Evolutionary conservation across 192 early-diverging fungal species (phyloP).

Genomic region (Ambispora gerdemannii): DNA sequence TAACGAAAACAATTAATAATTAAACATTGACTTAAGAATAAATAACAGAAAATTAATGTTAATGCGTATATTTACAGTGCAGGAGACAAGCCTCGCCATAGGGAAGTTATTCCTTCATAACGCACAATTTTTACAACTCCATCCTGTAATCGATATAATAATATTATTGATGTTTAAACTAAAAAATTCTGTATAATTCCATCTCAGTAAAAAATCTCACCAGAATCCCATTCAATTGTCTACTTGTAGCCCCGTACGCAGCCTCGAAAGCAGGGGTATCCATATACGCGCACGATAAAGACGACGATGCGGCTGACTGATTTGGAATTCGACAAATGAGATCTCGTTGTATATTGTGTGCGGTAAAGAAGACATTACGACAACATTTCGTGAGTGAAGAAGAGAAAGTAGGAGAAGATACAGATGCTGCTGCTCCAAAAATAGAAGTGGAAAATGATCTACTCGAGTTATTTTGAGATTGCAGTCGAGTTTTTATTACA

Average conservation of each 20-base stretch:
- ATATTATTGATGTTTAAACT: background rate
- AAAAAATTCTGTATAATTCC: conserved; percentile 10
- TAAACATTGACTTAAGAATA: background rate
- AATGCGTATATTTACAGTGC: conserved; percentile 50
- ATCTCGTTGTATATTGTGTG: conserved; percentile 4
- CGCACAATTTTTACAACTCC: conserved; percentile 74
- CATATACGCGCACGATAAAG: conserved; percentile 15
- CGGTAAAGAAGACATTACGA: conserved; percentile 5
- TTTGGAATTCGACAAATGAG: conserved; percentile 2
- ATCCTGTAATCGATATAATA: conserved; percentile 50
- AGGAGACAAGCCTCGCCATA: conserved; percentile 87
- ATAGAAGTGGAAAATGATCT: conserved; percentile 42
- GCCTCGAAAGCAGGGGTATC: conserved; percentile 29
- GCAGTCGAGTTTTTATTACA: conserved; percentile 84
- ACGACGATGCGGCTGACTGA: conserved; percentile 1
- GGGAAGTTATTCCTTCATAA: conserved; percentile 71
- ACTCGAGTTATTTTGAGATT: conserved; percentile 55
- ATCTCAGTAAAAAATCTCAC: conserved; percentile 38
- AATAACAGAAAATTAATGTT: background rate
- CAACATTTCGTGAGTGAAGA: conserved; percentile 17
- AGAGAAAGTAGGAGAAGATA: background rate
- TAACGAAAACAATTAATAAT: background rate
- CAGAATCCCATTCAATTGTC: conserved; percentile 44
- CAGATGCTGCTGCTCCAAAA: background rate
- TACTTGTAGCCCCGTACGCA: conserved; percentile 31